Evolutionary conservation across 2,329 filamentous ascomycete genomes (phyloP), one percentile per base, ranked within the genome.

Genomic region (Cadophora gregata): DNA sequence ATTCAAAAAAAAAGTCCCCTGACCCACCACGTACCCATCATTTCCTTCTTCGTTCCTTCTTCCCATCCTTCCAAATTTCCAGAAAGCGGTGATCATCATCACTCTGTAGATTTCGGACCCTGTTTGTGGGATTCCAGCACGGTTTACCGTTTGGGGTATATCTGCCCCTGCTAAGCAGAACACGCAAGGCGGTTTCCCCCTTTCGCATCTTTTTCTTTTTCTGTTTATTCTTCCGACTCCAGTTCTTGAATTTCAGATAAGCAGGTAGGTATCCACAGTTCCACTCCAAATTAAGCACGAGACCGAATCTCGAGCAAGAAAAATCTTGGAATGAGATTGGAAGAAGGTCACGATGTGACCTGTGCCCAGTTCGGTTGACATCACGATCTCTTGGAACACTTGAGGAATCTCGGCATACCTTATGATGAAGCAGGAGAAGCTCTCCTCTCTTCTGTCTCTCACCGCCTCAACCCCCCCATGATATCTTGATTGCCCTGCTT

Each of bases 31-130:
- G 21, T 42, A 58, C 33, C 33, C 55, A 58, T 58, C 55, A 38
- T 58, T 58, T 58, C 31, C 55, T 58, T 58, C 55, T 58, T 36
- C 55, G 55, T 42, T 42, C 33, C 31, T 58, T 38, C 31, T 58
- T 58, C 33, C 21, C 31, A 16, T 42, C 31, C 55, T 42, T 58
- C 55, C 3, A 58, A 58, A 19, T 58, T 58, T 38, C 31, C 21
- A 25, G 31, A 25, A 58, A 56, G 1, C 31, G 4, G 36, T 36
- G 55, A 19, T 42, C 55, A 9, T 31, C 5, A 19, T 58, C 4
- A 19, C 21, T 10, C 7, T 10, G 38, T 16, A 42, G 14, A 42
- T 19, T 42, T 42, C 38, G 19, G 5, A 12, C 55, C 55, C 33
- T 58, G 33, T 58, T 27, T 58, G 33, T 58, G 55, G 55, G 21